Conservation (phyloP, 371 early-diverging fungal species). For the Mucor circinelloides region DNA sequence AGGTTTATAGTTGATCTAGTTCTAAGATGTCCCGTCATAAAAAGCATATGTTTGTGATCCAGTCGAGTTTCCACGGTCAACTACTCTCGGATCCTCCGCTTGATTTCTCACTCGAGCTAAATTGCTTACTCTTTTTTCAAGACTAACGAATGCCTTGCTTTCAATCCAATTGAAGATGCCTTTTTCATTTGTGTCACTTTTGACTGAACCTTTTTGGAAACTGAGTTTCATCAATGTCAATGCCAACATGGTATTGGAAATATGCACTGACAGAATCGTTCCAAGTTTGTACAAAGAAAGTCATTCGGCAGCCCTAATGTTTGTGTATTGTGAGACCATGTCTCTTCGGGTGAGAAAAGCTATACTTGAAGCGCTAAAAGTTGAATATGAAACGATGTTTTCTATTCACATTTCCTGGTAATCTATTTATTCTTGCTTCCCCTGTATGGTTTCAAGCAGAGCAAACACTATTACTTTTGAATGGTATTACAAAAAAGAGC, state of each 20-base stretch:
- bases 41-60: too few relatives aligned
- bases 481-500: too few relatives aligned
- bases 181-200: not conserved
- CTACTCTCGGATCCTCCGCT: too few relatives aligned
- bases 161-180: not conserved
- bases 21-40: too few relatives aligned
- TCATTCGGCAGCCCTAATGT: not conserved
- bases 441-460: not conserved
- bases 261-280: not conserved
- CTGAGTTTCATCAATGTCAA: not conserved
- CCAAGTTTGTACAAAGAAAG: too few relatives aligned
- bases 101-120: too few relatives aligned
- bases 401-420: not conserved
- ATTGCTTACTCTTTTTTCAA: too few relatives aligned
- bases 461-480: too few relatives aligned
- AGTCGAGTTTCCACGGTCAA: too few relatives aligned
- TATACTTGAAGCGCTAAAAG: not conserved
- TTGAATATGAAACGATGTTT: not conserved
- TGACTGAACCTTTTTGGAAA: not conserved
- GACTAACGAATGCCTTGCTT: not conserved
- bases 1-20: not conserved
- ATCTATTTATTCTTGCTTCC: not conserved
- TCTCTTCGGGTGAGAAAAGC: not conserved
- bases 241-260: not conserved
- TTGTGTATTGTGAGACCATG: not conserved